A percentile compares a stretch with the other conserved stretches of the same genome.
phyloP scores from a whole-genome alignment of 179 eudicot species.

The Patellifolia procumbens region DNA sequence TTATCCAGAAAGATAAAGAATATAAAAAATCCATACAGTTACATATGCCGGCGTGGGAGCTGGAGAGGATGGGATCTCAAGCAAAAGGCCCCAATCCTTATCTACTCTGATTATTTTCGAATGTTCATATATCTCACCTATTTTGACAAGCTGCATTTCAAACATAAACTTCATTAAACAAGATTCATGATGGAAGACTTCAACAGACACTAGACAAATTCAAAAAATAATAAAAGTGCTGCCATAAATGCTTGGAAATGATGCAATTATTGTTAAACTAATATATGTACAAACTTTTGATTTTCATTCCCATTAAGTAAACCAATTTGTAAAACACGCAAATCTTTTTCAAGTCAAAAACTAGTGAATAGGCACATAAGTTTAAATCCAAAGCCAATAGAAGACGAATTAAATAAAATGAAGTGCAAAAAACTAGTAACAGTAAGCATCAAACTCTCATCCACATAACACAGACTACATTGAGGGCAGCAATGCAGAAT shows the following conservation, averaged over 20 bases:
- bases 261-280: neutral
- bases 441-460: conserved; percentile 2
- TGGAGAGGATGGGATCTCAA: conserved; percentile 74
- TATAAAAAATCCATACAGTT: conserved; percentile 52
- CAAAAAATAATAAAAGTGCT: neutral
- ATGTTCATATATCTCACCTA: conserved; percentile 79
- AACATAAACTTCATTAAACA: conserved; percentile 10
- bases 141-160: conserved; percentile 59
- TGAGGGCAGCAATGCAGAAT: neutral
- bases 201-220: neutral
- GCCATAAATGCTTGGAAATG: neutral
- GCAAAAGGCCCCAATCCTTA: conserved; percentile 74
- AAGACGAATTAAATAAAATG: neutral
- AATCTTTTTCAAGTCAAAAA: neutral
- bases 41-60: conserved; percentile 86
- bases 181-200: neutral
- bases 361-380: neutral
- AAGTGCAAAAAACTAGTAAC: neutral
- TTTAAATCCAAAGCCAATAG: neutral
- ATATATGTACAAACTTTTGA: neutral
- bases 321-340: neutral
- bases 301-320: neutral
- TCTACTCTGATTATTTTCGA: conserved; percentile 79
- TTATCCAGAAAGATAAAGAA: conserved; percentile 2
- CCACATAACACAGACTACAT: neutral